Evolutionary conservation across 331 rosid genomes (phyloP), one percentile per base, ranked within the genome.

Genomic region (Phaseolus coccineus): DNA sequence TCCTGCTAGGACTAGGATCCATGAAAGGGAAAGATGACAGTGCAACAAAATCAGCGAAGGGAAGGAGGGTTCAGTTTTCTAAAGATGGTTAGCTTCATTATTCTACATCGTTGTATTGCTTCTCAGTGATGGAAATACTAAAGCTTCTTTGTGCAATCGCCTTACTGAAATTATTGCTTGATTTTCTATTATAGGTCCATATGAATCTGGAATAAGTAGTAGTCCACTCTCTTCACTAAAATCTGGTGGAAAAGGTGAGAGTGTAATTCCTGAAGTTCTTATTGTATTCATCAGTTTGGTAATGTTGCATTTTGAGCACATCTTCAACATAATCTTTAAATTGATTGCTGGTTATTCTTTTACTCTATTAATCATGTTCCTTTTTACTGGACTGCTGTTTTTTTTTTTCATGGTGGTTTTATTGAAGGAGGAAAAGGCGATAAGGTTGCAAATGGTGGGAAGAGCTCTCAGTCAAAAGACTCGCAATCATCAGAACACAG

Each of bases 21-120:
- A 48, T 87, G 16, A 89, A 89, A 83, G 97, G 97, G 73, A 95
- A 85, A 83, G 96, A 90, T 73, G 97, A 90, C 76, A 89, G 88
- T 87, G 79, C 94, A 33, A 15, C 89, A 57, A 93, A 90, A 83
- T 78, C 91, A 39, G 81, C 84, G 71, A 91, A 76, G 83, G 90
- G 87, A 67, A 93, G 87, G 86, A 93, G 67, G 84, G 98, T 90
- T 81, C 96, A 95, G 77, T 95, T 95, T 76, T 77, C 89, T 44
- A 30, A 72, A 52, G 88, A 87, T 87, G 97, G 99, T 95, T 78
- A 76, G 74, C 69, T 73, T 76, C 40, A 16, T 47, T 65, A 52
- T 67, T 79, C 37, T 79, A 65, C 33, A 31, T 69, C 70, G 52
- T 52, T 56, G 65, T 66, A 44, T 48, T 82, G 47, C 67, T 82